Percentiles rank a stretch among this genome's conserved stretches.
Conservation (phyloP, 2,329 filamentous ascomycete species). For the Arthrobotrys iridis region DNA sequence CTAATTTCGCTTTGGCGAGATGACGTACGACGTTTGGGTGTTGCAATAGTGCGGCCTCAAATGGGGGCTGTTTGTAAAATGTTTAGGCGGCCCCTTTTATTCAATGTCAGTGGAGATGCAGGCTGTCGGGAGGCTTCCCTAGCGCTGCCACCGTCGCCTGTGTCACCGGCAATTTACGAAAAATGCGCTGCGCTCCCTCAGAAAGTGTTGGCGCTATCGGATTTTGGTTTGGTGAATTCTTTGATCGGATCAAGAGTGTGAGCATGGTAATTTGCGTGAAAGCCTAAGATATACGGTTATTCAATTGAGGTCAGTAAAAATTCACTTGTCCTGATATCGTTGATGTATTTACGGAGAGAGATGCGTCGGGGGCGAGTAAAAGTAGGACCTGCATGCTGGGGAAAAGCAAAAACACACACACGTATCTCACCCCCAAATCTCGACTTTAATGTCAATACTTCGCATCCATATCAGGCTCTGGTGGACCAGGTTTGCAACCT, state of each 20-base stretch:
- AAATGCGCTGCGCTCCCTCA: too few species aligned
- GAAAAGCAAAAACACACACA: too few species aligned
- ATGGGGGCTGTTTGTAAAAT: neutral
- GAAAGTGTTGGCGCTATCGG: too few species aligned
- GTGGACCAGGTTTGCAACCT: neutral
- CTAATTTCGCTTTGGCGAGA: slow-evolving; percentile 41
- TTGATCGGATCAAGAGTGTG: too few species aligned
- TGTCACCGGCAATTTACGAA: neutral
- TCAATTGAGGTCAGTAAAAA: too few species aligned
- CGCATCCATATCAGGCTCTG: neutral
- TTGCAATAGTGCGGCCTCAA: slow-evolving; percentile 26
- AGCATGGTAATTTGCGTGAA: too few species aligned
- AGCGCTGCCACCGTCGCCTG: neutral
- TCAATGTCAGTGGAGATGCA: neutral
- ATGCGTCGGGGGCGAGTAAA: too few species aligned
- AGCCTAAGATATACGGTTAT: too few species aligned
- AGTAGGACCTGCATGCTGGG: too few species aligned
- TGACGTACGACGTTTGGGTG: slow-evolving; percentile 25
- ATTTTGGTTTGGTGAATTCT: too few species aligned
- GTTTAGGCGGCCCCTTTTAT: slow-evolving; percentile 15
- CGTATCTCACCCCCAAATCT: too few species aligned
- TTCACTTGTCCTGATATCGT: neutral
- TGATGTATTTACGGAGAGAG: neutral
- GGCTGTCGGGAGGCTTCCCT: neutral
- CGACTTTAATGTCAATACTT: neutral